Evolutionary conservation across 139 green algal species (phyloP), one percentile per base, ranked within the genome.

Genomic region (Chlamydomonas applanata): DNA sequence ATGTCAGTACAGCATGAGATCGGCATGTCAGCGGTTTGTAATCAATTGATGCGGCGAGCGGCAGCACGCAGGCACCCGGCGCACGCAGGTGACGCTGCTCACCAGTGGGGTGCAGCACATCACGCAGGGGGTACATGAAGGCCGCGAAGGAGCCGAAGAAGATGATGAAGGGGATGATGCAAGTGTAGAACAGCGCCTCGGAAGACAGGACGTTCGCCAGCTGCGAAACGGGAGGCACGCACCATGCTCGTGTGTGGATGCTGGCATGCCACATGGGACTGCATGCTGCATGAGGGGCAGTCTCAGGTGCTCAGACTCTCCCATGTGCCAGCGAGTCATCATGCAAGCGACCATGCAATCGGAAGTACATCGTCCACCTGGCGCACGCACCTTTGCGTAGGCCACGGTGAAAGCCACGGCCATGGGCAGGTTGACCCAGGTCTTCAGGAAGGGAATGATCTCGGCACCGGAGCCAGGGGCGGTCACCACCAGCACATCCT

Each of bases 371-470:
- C n/a, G 14, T 24, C 46, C 17, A 14, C 14, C 46, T 17, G 14
- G 17, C 56, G 13, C n/a, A 60, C 81, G 44, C 60, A 95, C 89
- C 82, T 92, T 89, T n/a, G 93, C 89, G 72, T 98, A 98, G 32
- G 95, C 34, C 0, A 98, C 72, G 36, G 93, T 97, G 91, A 99
- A 98, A 44, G 83, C 96, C 66, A 99, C 94, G 27, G 94, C 93
- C 89, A 96, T 93, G 63, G 94, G 93, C 79, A 98, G 80, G 85
- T 97, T 98, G 33, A 98, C 93, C 90, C 91, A 98, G 16, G 94
- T 98, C 88, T 98, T 98, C 54, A 99, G 83, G 84, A 99, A 99
- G 35, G 96, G 96, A 73, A 99, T 99, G 77, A 98, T 94, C 85
- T 99, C 96, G 2, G 94, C 95, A 36, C 94, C 94, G 30, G 88